Percentiles rank a stretch among this genome's conserved stretches.
These are phyloP conservation scores for Blastocystis hominis DNA, from an alignment of 352 stramenopile species.

Conservation along the genomic window DNA sequence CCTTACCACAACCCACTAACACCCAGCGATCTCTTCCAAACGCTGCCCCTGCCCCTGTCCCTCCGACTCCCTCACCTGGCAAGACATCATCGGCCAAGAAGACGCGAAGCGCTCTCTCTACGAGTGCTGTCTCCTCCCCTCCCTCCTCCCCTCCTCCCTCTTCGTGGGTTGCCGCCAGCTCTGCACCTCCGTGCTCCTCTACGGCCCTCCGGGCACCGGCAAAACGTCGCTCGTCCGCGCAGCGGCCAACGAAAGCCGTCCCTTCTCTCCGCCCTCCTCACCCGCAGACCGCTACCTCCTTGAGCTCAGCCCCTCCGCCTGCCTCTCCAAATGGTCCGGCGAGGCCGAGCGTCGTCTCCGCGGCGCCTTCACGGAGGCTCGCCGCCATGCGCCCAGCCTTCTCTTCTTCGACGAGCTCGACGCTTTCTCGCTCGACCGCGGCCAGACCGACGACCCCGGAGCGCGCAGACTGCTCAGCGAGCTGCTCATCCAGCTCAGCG, in stretches of 20 bases:
- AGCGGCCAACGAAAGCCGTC: slow-evolving; percentile 42
- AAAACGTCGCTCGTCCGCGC: slow-evolving; percentile 35
- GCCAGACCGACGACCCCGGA: not conserved
- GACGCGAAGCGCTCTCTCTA: slow-evolving; percentile 43
- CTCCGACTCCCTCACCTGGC: not conserved
- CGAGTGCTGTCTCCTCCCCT: slow-evolving; percentile 29
- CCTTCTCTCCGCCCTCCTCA: not conserved
- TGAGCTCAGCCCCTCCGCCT: not conserved
- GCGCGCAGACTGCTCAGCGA: slow-evolving; percentile 20
- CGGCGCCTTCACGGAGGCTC: not conserved
- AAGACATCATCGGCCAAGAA: slow-evolving; percentile 49
- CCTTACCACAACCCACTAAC: not conserved
- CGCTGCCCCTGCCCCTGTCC: not conserved
- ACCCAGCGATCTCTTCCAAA: not conserved
- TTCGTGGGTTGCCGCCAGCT: slow-evolving; percentile 45
- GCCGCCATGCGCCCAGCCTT: not conserved
- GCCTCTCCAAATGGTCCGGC: slow-evolving; percentile 22
- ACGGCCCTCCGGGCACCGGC: slow-evolving; percentile 35
- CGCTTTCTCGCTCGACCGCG: not conserved
- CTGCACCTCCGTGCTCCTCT: slow-evolving; percentile 24
- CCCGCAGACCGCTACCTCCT: slow-evolving; percentile 22
- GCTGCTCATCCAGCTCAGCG: slow-evolving; percentile 27
- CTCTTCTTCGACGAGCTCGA: slow-evolving; percentile 49
- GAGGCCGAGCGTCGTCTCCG: slow-evolving; percentile 1
- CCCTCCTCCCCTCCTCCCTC: slow-evolving; percentile 16